These are phyloP conservation scores for Cornus kousa DNA, from an alignment of 148 eudicot genomes.

Conservation along the genomic window DNA sequence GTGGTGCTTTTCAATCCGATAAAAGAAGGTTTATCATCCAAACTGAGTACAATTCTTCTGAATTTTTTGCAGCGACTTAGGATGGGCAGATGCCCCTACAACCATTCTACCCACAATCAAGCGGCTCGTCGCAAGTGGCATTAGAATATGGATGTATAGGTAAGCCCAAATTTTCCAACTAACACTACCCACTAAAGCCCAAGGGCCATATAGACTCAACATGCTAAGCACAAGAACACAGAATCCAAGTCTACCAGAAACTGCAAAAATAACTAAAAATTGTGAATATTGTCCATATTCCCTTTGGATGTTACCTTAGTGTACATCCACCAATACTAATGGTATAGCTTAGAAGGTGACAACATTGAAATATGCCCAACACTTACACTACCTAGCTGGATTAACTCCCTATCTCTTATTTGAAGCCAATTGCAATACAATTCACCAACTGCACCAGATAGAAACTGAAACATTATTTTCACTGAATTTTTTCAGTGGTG, in stretches of 20 bases:
- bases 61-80: constrained; percentile 6
- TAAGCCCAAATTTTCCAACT: neutral
- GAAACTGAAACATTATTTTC: neutral
- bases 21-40: too few species aligned
- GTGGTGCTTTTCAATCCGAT: neutral
- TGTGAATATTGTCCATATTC: too few species aligned
- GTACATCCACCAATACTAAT: neutral
- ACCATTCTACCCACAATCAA: constrained; percentile 23
- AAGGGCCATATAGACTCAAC: neutral
- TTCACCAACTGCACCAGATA: too few species aligned
- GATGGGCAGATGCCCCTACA: constrained; percentile 22
- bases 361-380: neutral
- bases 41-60: neutral
- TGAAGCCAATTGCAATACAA: too few species aligned
- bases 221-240: neutral
- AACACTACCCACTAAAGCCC: neutral
- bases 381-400: neutral
- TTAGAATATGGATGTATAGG: constrained; percentile 30
- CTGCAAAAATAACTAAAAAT: too few species aligned
- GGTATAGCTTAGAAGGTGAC: neutral
- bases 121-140: constrained; percentile 20
- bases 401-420: neutral
- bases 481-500: constrained; percentile 19
- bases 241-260: neutral
- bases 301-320: neutral